phyloP scores from a whole-genome alignment of 805 yeast genomes.

The Wickerhamiella hasegawae region DNA sequence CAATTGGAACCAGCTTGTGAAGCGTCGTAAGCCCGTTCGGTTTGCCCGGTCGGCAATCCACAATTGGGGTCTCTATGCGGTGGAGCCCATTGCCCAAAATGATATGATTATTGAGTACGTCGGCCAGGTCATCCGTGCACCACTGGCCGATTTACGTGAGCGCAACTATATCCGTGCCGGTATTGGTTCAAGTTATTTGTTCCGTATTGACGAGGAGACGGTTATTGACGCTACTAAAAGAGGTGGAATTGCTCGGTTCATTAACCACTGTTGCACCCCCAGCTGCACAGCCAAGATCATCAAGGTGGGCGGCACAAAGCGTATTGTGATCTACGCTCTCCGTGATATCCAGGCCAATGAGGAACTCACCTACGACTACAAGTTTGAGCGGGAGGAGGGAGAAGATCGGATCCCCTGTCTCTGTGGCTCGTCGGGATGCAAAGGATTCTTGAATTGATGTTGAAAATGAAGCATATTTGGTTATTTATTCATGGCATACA shows the following conservation, averaged over 20 bases:
- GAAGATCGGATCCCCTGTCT: constrained; percentile 78
- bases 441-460: constrained; percentile 76
- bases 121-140: constrained; percentile 87
- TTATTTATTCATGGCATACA: too few species aligned
- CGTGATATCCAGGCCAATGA: constrained; percentile 60
- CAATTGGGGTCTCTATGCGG: constrained; percentile 94
- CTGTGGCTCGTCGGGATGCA: constrained; percentile 92
- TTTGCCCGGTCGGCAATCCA: constrained; percentile 95
- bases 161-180: constrained; percentile 74
- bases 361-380: constrained; percentile 90
- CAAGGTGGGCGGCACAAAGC: constrained; percentile 81
- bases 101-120: constrained; percentile 98
- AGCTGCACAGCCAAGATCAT: constrained; percentile 95
- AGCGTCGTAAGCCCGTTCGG: constrained; percentile 1
- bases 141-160: constrained; percentile 86
- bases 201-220: constrained; percentile 82
- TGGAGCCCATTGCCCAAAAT: constrained; percentile 86
- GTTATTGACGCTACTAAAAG: constrained; percentile 95
- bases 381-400: constrained; percentile 82
- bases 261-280: constrained; percentile 94
- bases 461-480: too few species aligned
- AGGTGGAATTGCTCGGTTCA: constrained; percentile 94
- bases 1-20: background rate
- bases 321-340: constrained; percentile 88
- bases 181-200: constrained; percentile 85